phyloP scores from a whole-genome alignment of 345 rosid genomes.

The Populus tremula region DNA sequence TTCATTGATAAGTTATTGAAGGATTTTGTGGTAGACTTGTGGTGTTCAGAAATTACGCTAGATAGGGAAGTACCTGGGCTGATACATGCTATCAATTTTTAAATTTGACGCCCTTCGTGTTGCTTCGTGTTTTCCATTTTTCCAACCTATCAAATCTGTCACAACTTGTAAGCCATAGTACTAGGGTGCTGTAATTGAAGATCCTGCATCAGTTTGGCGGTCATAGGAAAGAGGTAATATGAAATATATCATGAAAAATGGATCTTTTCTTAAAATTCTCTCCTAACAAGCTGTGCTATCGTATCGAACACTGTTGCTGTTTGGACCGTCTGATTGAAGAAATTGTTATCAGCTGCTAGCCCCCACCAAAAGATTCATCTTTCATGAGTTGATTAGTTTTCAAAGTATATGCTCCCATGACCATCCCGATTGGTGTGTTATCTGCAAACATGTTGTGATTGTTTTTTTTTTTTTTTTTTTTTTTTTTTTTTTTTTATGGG shows the following conservation, averaged over 20 bases:
- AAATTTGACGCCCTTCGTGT: no score
- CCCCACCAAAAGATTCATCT: neutral
- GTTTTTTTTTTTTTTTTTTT: neutral
- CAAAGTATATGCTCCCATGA: neutral
- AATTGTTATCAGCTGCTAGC: neutral
- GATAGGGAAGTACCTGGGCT: slow-evolving; percentile 87
- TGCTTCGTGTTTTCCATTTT: no score
- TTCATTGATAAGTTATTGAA: slow-evolving; percentile 75
- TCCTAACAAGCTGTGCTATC: neutral
- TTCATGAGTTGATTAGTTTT: neutral
- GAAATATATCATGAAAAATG: neutral
- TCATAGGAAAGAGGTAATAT: neutral
- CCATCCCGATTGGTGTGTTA: neutral
- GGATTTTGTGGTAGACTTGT: slow-evolving; percentile 80
- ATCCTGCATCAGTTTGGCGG: neutral
- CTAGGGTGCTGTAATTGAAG: no score
- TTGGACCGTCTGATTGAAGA: neutral
- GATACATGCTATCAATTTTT: slow-evolving; percentile 28
- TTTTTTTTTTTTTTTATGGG: slow-evolving; percentile 20
- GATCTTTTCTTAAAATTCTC: neutral
- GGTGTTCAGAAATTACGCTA: slow-evolving; percentile 87
- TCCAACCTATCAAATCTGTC: no score
- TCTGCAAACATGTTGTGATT: neutral
- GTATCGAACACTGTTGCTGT: neutral
- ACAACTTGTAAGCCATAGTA: no score